Evolutionary conservation across 1,284 basidiomycete species (phyloP).

Genomic region (Stygiomarasmius scandens): DNA sequence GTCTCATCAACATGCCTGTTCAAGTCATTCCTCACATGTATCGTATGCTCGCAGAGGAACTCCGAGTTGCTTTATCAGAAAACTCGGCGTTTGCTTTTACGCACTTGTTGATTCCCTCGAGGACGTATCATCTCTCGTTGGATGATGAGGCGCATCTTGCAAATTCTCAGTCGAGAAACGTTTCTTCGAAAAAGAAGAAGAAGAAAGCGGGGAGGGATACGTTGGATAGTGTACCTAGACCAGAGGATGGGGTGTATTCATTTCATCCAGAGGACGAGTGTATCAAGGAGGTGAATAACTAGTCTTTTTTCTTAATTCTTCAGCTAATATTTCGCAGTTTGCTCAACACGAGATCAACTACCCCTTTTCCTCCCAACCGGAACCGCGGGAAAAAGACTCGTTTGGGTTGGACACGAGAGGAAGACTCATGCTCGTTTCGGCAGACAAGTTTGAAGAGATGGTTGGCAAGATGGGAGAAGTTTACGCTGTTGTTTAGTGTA

Average conservation of each 20-base stretch:
- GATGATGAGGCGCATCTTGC: conserved; percentile 55
- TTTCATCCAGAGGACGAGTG: conserved; percentile 89
- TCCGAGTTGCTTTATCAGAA: conserved; percentile 64
- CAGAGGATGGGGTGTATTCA: conserved; percentile 57
- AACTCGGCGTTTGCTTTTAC: conserved; percentile 70
- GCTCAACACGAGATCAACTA: conserved; percentile 69
- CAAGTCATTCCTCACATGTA: conserved; percentile 91
- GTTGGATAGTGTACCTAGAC: conserved; percentile 27
- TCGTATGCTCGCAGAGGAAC: conserved; percentile 80
- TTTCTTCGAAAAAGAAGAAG: conserved; percentile 30
- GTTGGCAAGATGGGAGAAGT: conserved; percentile 39
- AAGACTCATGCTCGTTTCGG: conserved; percentile 72
- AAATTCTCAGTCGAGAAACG: conserved; percentile 35
- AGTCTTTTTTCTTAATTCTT: conserved; percentile 11
- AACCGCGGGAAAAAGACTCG: conserved; percentile 67
- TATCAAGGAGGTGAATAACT: conserved; percentile 59
- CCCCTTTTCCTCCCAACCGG: conserved; percentile 52
- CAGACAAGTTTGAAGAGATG: conserved; percentile 42
- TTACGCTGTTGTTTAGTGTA: conserved; percentile 27
- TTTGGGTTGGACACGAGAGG: conserved; percentile 84
- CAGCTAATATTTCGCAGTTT: conserved; percentile 44
- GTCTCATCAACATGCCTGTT: conserved; percentile 91
- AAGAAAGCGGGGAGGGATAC: conserved; percentile 32
- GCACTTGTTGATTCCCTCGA: conserved; percentile 74
- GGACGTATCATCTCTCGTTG: conserved; percentile 67